Conservation (phyloP, 345 rosid genomes). For the Clarkia xantiana region DNA sequence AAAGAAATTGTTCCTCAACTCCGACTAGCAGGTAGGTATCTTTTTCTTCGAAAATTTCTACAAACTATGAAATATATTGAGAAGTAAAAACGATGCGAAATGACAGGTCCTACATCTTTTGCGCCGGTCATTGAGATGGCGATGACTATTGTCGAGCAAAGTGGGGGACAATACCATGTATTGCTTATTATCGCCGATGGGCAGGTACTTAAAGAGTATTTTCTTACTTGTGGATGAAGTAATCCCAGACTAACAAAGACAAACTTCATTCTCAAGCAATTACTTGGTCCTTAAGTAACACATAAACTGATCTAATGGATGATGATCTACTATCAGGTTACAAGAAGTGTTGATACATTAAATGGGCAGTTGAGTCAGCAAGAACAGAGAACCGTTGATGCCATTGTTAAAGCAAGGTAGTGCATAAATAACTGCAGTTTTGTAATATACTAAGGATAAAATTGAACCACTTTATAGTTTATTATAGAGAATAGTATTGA, state of each 20-base stretch:
- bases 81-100: neutral
- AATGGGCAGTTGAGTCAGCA: constrained; percentile 29
- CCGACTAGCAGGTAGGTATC: constrained; percentile 53
- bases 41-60: neutral
- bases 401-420: constrained; percentile 35
- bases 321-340: constrained; percentile 15
- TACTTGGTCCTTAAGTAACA: no score
- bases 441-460: no score
- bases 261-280: no score
- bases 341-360: constrained; percentile 30
- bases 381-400: constrained; percentile 31
- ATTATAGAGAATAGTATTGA: constrained; percentile 2
- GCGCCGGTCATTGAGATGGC: constrained; percentile 38
- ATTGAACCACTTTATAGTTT: no score
- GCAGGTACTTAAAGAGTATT: constrained; percentile 15
- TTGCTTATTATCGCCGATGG: constrained; percentile 39
- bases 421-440: no score
- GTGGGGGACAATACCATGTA: constrained; percentile 38
- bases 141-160: constrained; percentile 33
- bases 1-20: constrained; percentile 70
- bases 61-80: neutral
- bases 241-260: no score
- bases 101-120: constrained; percentile 34
- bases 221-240: no score
- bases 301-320: no score